A percentile compares a stretch with the other conserved stretches of the same genome.
Conservation (phyloP, 495 filamentous ascomycete genomes). For the Annulohypoxylon bovei region DNA sequence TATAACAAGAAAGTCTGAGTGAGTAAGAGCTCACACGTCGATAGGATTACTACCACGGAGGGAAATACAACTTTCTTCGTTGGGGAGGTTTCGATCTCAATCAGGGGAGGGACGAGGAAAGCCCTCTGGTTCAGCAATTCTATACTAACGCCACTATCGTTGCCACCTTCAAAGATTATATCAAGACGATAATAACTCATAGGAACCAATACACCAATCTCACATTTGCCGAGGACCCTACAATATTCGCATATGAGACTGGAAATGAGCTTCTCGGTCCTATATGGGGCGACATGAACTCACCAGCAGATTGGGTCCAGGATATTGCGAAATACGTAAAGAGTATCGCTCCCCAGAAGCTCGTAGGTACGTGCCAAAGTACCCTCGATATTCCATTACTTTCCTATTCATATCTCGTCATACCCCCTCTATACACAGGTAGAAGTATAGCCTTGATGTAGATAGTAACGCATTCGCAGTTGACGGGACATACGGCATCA, state of each 20-base stretch:
- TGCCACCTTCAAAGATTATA: slow-evolving; percentile 62
- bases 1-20: not conserved
- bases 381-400: not conserved
- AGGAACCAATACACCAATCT: slow-evolving; percentile 64
- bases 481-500: slow-evolving; percentile 66
- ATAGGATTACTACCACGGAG: slow-evolving; percentile 67
- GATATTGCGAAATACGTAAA: slow-evolving; percentile 62
- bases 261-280: slow-evolving; percentile 65
- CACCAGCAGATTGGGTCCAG: slow-evolving; percentile 58
- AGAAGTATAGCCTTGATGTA: not conserved
- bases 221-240: slow-evolving; percentile 65
- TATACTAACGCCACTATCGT: slow-evolving; percentile 62
- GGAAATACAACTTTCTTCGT: slow-evolving; percentile 66
- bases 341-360: slow-evolving; percentile 59
- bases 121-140: slow-evolving; percentile 59
- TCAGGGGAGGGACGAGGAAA: slow-evolving; percentile 44
- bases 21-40: slow-evolving; percentile 22
- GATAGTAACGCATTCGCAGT: slow-evolving; percentile 43
- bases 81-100: slow-evolving; percentile 62
- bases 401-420: not conserved
- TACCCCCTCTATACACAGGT: not conserved
- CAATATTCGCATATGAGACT: slow-evolving; percentile 65
- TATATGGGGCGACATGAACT: slow-evolving; percentile 60
- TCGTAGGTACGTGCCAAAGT: slow-evolving; percentile 41
- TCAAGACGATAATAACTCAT: slow-evolving; percentile 60